Base-by-base conservation (phyloP, 164 flowering plant genomes). In the Magnolia kwangsiensis region DNA sequence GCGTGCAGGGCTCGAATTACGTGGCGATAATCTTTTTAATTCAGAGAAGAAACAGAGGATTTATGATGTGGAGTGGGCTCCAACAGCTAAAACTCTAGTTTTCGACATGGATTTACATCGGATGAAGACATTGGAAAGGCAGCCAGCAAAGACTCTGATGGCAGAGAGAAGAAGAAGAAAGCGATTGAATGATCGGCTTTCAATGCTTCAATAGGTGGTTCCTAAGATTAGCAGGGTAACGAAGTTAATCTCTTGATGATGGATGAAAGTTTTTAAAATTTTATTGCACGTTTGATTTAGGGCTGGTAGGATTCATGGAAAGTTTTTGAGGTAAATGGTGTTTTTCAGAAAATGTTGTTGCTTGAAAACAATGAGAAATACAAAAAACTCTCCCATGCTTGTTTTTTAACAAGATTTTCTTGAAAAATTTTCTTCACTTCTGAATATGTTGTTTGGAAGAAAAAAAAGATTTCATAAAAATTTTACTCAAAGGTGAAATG, bases 211-310 rank as follows among this genome's bases (percentile, higher is more conserved):
- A 82, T 93, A 97, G 13, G 91, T 93, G 50, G 98, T 95, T 78
- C 97, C 98, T 14, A 95, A 90, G 81, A 95, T 95, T 21, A 93
- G 97, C 88, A 95, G 93, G 96, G 98, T 91, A 82, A 31, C 29
- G 51, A 67, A 55, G 13, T 37, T 59, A 64, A 3, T 67, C 69
- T 68, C 50, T 66, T 72, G 55, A 65, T 16, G 3, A 63, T 37
- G 45, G 7, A 37, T 37, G 45, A 37, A 37, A 37, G 45, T 37
- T 37, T 37, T 37, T 0, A 37, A 37, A 37, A 4, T 37, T 37
- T 37, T 37, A 37, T 7, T 20, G 68, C 14, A 37, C 4, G 4
- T 37, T 37, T 0, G 45, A 3, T 37, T 37, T 5, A 37, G 45
- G 45, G 45, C 7, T 37, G 45, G 4, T 37, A 37, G 45, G 7